Percentiles rank a stretch among this genome's conserved stretches.
These are phyloP conservation scores for Globisporangium spinosum DNA, from an alignment of 352 stramenopile genomes.

Conservation along the genomic window DNA sequence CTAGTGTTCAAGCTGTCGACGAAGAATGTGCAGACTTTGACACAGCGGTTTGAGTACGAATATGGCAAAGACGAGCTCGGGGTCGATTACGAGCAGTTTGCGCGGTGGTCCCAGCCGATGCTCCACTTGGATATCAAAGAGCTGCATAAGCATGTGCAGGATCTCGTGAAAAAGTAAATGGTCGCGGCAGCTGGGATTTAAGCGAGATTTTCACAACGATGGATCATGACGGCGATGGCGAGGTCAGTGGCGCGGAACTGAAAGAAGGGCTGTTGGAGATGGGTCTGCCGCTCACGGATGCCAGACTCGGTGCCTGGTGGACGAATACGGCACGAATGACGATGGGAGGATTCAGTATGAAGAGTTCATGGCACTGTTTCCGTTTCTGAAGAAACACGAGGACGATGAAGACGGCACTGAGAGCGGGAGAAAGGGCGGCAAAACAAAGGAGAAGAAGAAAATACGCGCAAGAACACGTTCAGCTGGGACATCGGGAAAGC, in stretches of 20 bases:
- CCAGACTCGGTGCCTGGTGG: slow-evolving; percentile 58
- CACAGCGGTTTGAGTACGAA: slow-evolving; percentile 68
- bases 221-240: slow-evolving; percentile 48
- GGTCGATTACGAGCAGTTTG: slow-evolving; percentile 70
- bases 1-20: slow-evolving; percentile 38
- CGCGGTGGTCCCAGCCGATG: slow-evolving; percentile 59
- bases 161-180: slow-evolving; percentile 37
- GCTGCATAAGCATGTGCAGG: slow-evolving; percentile 46
- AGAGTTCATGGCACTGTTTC: slow-evolving; percentile 54
- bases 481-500: slow-evolving; percentile 71
- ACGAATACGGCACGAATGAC: slow-evolving; percentile 60
- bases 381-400: slow-evolving; percentile 11
- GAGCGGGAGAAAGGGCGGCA: slow-evolving; percentile 1
- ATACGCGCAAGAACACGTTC: slow-evolving; percentile 62
- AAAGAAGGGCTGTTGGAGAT: slow-evolving; percentile 60
- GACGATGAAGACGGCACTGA: slow-evolving; percentile 14
- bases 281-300: slow-evolving; percentile 60
- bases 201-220: slow-evolving; percentile 58
- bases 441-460: slow-evolving; percentile 28
- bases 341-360: slow-evolving; percentile 62
- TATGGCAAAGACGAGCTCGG: slow-evolving; percentile 50
- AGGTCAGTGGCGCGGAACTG: slow-evolving; percentile 48
- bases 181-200: slow-evolving; percentile 42
- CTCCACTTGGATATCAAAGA: slow-evolving; percentile 59
- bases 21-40: slow-evolving; percentile 31